Base-by-base conservation (phyloP, 331 rosid species). In the Saraca asoca region DNA sequence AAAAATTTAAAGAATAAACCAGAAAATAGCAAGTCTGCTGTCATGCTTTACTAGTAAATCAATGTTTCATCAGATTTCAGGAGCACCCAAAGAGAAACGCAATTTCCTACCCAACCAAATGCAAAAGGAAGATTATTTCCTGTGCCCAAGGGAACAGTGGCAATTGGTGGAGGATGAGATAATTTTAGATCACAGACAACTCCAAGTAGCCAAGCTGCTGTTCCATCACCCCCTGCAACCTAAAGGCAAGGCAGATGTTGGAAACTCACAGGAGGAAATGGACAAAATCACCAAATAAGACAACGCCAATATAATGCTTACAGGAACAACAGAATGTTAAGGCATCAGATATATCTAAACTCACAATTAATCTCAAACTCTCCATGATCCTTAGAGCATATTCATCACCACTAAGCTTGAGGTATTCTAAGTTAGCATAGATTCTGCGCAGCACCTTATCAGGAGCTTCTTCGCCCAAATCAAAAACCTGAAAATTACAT, bases 201-300 rank as follows among this genome's bases (percentile, higher is more conserved):
- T 63, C 98, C 98, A 78, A 90, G 98, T 56, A 94, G 88, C 98
- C 98, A 94, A 13, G 95, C 95, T 48, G 97, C 98, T 24, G 98
- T 94, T 83, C 98, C 98, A 81, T 94, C 98, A 56, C 98, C 98
- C 58, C 98, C 98, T 42, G 97, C 98, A 88, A 90, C 98, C 98
- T 94, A 69, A 66, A 12, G 35, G 41, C 63, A 45, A 58, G 4
- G 19, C 14, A 65, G 51, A 66, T 33, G 74, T 78, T 16, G 78
- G 74, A 65, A 67, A 10, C 45, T 29, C 1, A 2, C 54, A 43
- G 46, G 20, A 49, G 16, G 19, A 68, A 43, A 69, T 20, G 31
- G 58, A 69, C 41, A 43, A 66, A 80, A 67, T 33, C 53, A 45
- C 53, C 18, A 11, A 51, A 55, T 34, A 43, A 41, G 24, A 24